Evolutionary conservation across 345 rosid genomes (phyloP).

Genomic region (Carallia pectinifolia): DNA sequence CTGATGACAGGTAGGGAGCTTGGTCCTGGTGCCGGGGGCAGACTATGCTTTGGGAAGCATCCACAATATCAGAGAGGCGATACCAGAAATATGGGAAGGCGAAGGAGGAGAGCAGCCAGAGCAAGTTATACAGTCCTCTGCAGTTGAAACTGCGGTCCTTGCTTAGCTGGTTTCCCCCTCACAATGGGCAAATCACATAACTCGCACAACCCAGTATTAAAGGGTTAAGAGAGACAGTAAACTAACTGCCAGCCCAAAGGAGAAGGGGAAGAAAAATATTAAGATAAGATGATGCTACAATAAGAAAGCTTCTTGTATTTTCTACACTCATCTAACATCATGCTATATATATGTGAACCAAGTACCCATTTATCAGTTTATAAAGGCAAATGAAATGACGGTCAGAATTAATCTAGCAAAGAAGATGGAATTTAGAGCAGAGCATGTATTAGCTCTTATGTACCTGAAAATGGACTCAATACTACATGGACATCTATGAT

Average conservation of each 20-base stretch:
- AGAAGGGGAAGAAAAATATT: not conserved
- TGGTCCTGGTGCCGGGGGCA: conserved; percentile 61
- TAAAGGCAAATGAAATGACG: not conserved
- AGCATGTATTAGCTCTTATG: conserved; percentile 1
- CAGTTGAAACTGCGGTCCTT: conserved; percentile 58
- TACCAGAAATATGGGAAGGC: conserved; percentile 76
- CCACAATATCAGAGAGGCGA: conserved; percentile 79
- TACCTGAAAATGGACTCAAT: not conserved
- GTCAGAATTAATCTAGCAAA: not conserved
- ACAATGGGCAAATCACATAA: not conserved
- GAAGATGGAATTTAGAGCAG: not conserved
- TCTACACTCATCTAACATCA: not conserved
- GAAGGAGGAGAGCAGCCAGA: conserved; percentile 50
- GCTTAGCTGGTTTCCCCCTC: conserved; percentile 39
- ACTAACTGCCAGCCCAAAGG: not conserved
- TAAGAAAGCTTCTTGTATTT: conserved; percentile 2
- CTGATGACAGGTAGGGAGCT: conserved; percentile 66
- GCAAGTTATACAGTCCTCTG: conserved; percentile 50
- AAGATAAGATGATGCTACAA: not conserved
- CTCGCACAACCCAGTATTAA: not conserved
- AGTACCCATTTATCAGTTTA: not conserved
- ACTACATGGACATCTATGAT: conserved; percentile 1
- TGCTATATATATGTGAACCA: not conserved
- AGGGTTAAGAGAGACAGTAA: not conserved
- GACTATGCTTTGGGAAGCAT: conserved; percentile 73